Evolutionary conservation across 768 basidiomycete genomes (phyloP).

Genomic region (Auricularia sp.): DNA sequence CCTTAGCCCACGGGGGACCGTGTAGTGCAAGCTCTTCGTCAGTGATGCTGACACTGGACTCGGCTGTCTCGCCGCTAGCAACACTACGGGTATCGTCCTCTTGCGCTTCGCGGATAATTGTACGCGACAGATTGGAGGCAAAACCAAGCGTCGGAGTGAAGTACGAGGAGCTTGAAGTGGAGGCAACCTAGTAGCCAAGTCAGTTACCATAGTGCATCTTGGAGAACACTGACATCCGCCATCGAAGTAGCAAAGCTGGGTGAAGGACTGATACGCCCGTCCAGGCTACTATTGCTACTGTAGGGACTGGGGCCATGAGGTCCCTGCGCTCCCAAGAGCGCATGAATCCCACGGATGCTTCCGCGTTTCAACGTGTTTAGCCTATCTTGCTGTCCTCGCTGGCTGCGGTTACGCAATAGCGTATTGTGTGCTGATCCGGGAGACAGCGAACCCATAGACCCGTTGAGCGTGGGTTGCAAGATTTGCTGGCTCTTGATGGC

Average conservation of each 20-base stretch:
- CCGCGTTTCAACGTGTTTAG: constrained; percentile 75
- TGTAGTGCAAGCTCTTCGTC: constrained; percentile 94
- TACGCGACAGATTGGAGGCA: constrained; percentile 89
- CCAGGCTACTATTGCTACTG: constrained; percentile 72
- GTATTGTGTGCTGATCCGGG: constrained; percentile 37
- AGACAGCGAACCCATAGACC: constrained; percentile 46
- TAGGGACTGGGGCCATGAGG: constrained; percentile 59
- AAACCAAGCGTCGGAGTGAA: constrained; percentile 87
- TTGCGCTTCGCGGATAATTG: constrained; percentile 90
- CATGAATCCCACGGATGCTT: constrained; percentile 81
- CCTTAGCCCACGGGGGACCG: constrained; percentile 98
- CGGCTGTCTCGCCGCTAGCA: constrained; percentile 51
- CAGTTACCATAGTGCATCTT: neutral
- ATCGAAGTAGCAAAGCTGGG: constrained; percentile 89
- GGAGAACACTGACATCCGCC: constrained; percentile 50
- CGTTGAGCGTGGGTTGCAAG: constrained; percentile 55
- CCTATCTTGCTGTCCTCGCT: constrained; percentile 62
- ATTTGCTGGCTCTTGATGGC: constrained; percentile 89
- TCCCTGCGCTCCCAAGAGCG: constrained; percentile 55
- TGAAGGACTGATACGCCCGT: constrained; percentile 88
- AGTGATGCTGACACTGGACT: constrained; percentile 75
- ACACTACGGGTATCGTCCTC: constrained; percentile 77
- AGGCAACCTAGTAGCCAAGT: constrained; percentile 34
- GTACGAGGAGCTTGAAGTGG: constrained; percentile 58
- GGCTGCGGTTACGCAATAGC: constrained; percentile 57